Evolutionary conservation across 441 rosid genomes (phyloP).

Genomic region (Adansonia madagascariensis): DNA sequence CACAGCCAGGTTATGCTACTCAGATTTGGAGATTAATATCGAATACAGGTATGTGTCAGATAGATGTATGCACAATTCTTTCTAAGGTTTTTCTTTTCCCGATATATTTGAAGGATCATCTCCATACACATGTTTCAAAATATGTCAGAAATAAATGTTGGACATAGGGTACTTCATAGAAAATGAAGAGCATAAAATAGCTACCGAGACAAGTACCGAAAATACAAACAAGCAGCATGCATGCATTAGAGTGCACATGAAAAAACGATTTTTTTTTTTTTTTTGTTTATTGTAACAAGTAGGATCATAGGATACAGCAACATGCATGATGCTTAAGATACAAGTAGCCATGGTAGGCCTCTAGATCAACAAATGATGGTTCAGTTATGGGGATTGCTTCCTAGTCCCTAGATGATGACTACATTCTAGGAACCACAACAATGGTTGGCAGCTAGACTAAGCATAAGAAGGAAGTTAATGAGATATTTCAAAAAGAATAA

Average conservation of each 20-base stretch:
- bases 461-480: neutral
- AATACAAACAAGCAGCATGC: neutral
- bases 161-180: neutral
- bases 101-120: too few species aligned
- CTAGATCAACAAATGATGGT: neutral
- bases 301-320: conserved; percentile 5
- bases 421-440: neutral
- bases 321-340: neutral
- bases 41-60: neutral
- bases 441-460: neutral
- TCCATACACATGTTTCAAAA: too few species aligned
- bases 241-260: neutral
- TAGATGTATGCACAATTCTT: neutral
- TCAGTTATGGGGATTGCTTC: conserved; percentile 14
- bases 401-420: neutral
- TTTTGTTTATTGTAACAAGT: neutral
- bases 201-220: neutral
- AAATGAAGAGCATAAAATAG: conserved; percentile 9
- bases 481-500: neutral
- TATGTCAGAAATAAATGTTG: too few species aligned
- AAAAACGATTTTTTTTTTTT: neutral
- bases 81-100: too few species aligned
- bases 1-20: neutral
- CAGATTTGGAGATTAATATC: neutral
- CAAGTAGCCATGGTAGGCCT: neutral